Base-by-base conservation (phyloP, 805 yeast species). In the Lachancea kluyveri region DNA sequence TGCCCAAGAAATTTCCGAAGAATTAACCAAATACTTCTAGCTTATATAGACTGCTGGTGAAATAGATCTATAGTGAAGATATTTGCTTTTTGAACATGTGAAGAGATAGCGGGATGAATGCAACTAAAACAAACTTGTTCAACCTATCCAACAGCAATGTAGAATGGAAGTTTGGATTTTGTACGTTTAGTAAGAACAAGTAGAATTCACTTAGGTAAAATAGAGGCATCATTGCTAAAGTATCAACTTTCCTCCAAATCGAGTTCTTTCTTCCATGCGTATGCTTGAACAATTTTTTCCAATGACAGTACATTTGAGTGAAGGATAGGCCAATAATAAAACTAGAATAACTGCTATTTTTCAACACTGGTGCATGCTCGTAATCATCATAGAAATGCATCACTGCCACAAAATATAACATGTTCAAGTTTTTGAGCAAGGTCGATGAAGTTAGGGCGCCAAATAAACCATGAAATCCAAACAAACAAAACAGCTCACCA, bases 371-470 rank as follows among this genome's bases (percentile, higher is more conserved):
- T 13, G 54, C 54, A 42, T 52, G 53, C 21, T 55, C 60, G 33
- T 50, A 57, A 34, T 55, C 58, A 30, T 54, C 60, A 34, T 46
- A 35, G 29, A 48, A 52, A 36, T 54, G 55, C 35, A 57, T 28
- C 10, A 40, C 45, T 8, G 37, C 31, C 10, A 54, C 52, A 24
- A 54, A 42, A 33, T 54, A 51, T 8, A 55, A 26, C 17, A 55
- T 46, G 33, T 53, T 53, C 13, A 50, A 11, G 33, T 47, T 45
- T 32, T 54, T 57, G 12, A 50, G 29, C 9, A 50, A 20, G 3
- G 52, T 40, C 21, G 43, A 35, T 4, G 48, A 39, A 11, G 28
- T 12, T 4, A 50, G 10, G 3, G 44, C 40, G n/a, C 32, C 30
- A 3, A 17, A 33, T 13, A 47, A 10, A 2, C 57, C 53, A 28